Conservation (phyloP, 129 eudicot species). For the Ambrosia trifida region DNA sequence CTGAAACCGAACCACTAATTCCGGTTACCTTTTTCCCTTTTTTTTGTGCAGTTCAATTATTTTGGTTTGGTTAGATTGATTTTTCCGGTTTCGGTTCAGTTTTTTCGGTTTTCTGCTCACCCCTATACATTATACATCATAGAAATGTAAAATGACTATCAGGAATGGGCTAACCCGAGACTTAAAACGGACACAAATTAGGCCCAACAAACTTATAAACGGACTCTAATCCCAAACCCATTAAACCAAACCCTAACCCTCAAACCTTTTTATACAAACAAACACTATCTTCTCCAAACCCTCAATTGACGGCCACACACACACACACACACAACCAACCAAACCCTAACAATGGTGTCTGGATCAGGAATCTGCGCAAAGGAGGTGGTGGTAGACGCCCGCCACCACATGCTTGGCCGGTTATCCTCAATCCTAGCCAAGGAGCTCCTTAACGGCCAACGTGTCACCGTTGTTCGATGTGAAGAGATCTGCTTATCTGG, state of each 20-base stretch:
- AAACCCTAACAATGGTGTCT: conserved; percentile 55
- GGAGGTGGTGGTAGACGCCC: conserved; percentile 45
- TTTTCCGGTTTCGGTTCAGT: too few species aligned
- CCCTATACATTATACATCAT: too few species aligned
- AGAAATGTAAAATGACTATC: too few species aligned
- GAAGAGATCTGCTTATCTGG: conserved; percentile 87
- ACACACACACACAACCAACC: background rate
- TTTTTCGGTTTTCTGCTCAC: too few species aligned
- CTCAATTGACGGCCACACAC: background rate
- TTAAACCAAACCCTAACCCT: conserved; percentile 16
- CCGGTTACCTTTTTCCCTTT: too few species aligned
- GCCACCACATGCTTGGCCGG: conserved; percentile 85
- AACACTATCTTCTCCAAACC: background rate
- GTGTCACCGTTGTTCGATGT: conserved; percentile 65
- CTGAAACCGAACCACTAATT: too few species aligned
- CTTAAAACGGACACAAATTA: too few species aligned
- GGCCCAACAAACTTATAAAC: background rate
- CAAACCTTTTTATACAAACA: background rate
- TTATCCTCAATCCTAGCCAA: conserved; percentile 69
- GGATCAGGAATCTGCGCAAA: conserved; percentile 24
- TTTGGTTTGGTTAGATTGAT: too few species aligned
- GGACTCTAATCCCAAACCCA: background rate
- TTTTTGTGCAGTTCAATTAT: too few species aligned
- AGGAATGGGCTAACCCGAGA: too few species aligned
- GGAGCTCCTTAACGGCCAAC: conserved; percentile 70